These are phyloP conservation scores for Sophora flavescens DNA, from an alignment of 306 rosid species.

Conservation along the genomic window DNA sequence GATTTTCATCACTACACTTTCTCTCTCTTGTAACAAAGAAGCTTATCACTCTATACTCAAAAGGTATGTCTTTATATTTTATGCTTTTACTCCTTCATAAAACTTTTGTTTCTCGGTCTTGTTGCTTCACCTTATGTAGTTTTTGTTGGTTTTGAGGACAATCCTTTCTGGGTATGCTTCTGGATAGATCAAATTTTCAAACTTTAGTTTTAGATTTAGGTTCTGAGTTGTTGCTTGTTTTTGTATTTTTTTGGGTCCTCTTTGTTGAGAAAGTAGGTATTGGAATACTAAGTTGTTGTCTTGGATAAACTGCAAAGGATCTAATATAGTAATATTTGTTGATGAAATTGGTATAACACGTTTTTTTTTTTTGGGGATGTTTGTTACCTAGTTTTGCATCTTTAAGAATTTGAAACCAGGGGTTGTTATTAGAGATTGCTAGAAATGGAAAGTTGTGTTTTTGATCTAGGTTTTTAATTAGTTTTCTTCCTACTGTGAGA, in stretches of 20 bases:
- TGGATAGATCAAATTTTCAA: conserved; percentile 48
- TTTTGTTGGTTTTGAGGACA: conserved; percentile 29
- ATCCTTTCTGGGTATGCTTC: conserved; percentile 44
- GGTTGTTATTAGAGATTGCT: conserved; percentile 25
- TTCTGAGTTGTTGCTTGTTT: conserved; percentile 40
- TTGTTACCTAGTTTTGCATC: conserved; percentile 1
- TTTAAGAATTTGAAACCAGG: conserved; percentile 11
- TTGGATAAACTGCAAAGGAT: conserved; percentile 11
- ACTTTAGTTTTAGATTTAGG: conserved; percentile 35
- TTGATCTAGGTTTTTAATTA: background rate
- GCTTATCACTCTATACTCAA: background rate
- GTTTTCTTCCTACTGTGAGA: background rate
- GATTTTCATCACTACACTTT: background rate
- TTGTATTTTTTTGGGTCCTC: background rate
- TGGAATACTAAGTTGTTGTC: conserved; percentile 33
- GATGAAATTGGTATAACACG: background rate
- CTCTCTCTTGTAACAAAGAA: too few relatives aligned
- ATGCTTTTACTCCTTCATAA: background rate
- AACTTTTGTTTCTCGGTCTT: background rate
- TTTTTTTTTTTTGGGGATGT: conserved; percentile 8
- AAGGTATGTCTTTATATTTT: conserved; percentile 56
- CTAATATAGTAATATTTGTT: conserved; percentile 10
- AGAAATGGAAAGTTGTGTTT: conserved; percentile 15
- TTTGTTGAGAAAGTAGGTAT: background rate
- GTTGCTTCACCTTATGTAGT: conserved; percentile 30